These are phyloP conservation scores for Russula lepida DNA, from an alignment of 768 basidiomycete genomes.

Conservation along the genomic window DNA sequence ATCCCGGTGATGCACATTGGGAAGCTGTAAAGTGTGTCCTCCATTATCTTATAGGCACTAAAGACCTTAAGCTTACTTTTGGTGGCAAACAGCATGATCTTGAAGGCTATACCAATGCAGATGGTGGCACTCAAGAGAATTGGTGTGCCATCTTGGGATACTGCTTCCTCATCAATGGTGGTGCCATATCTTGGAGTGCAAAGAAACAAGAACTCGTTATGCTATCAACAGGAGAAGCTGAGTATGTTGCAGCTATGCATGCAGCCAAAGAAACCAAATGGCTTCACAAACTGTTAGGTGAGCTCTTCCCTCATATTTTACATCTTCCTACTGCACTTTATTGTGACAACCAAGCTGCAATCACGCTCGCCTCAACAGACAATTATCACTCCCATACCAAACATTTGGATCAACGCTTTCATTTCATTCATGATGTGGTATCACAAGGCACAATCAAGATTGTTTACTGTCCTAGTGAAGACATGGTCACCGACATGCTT, in stretches of 20 bases:
- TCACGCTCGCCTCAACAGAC: background rate
- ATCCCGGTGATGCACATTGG: no score
- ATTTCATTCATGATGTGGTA: background rate
- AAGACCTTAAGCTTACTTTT: no score
- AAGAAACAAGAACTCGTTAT: background rate
- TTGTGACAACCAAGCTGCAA: no score
- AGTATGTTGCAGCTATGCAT: background rate
- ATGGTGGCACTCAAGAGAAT: constrained; percentile 24
- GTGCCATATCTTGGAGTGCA: constrained; percentile 29
- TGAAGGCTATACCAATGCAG: constrained; percentile 2
- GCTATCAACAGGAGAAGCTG: background rate
- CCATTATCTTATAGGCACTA: no score
- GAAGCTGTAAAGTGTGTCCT: no score
- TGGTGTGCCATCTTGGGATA: constrained; percentile 27
- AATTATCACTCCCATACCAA: no score
- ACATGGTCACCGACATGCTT: background rate
- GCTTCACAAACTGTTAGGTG: background rate
- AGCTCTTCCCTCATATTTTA: no score
- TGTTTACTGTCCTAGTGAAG: background rate
- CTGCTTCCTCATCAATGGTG: constrained; percentile 27
- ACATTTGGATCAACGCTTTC: constrained; percentile 1
- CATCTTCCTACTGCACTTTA: no score
- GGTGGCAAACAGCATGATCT: no score
- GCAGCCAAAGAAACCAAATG: background rate
- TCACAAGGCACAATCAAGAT: background rate